These are phyloP conservation scores for Penicillium alfredii DNA, from an alignment of 495 filamentous ascomycete genomes.

Conservation along the genomic window DNA sequence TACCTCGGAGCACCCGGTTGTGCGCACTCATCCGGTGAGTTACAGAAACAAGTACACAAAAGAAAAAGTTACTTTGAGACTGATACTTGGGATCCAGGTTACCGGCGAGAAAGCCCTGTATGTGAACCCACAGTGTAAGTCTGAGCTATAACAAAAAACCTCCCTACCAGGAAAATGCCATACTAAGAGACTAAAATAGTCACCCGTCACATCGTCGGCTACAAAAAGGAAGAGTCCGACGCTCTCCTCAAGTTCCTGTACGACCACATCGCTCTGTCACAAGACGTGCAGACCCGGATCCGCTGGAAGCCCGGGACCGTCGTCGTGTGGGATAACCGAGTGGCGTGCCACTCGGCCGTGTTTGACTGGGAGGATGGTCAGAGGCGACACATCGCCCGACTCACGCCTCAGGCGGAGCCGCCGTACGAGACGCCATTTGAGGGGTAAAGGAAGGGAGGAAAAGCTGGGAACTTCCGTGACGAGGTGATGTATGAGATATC, in stretches of 20 bases:
- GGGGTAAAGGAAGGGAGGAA: slow-evolving; percentile 53
- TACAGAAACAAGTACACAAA: too few species aligned
- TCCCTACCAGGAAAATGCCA: too few species aligned
- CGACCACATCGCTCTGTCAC: slow-evolving; percentile 53
- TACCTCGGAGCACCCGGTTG: slow-evolving; percentile 51
- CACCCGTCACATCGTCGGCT: slow-evolving; percentile 56
- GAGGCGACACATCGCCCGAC: slow-evolving; percentile 72
- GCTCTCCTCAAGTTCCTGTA: slow-evolving; percentile 59
- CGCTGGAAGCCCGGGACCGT: slow-evolving; percentile 54
- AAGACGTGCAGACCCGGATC: slow-evolving; percentile 54
- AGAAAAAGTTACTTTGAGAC: too few species aligned
- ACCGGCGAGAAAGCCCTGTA: slow-evolving; percentile 75
- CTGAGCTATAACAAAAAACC: too few species aligned
- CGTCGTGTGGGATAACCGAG: slow-evolving; percentile 68
- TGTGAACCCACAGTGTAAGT: slow-evolving; percentile 80
- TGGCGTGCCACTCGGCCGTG: slow-evolving; percentile 70
- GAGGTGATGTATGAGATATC: slow-evolving; percentile 1
- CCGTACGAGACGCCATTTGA: slow-evolving; percentile 58
- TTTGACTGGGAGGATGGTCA: slow-evolving; percentile 78
- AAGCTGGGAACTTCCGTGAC: neutral
- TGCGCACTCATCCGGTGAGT: slow-evolving; percentile 56
- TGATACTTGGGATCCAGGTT: too few species aligned
- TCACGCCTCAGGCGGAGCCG: slow-evolving; percentile 77
- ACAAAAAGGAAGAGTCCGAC: slow-evolving; percentile 64
- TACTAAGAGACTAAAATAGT: too few species aligned